Evolutionary conservation across 495 filamentous ascomycete genomes (phyloP).

Genomic region (Ascobolus immersus): DNA sequence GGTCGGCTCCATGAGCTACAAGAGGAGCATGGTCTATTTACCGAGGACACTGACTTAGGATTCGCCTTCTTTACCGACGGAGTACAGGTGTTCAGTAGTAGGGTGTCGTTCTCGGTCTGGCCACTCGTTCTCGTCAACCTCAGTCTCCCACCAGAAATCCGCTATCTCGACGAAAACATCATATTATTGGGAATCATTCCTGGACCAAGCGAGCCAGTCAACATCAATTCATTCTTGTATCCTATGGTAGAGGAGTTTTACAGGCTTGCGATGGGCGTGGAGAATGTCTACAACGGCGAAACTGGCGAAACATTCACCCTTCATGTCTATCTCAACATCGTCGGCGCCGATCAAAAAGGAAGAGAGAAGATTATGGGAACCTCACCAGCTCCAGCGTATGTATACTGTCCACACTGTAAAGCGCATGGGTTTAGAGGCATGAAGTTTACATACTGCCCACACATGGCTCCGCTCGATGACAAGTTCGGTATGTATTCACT

Average conservation of each 20-base stretch:
- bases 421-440: slow-evolving; percentile 1
- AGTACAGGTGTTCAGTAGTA: slow-evolving; percentile 2
- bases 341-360: slow-evolving; percentile 2
- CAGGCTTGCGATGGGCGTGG: background rate
- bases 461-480: too few relatives aligned
- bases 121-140: slow-evolving; percentile 2
- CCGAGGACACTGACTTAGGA: background rate
- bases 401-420: slow-evolving; percentile 3
- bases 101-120: background rate
- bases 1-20: too few relatives aligned
- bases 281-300: slow-evolving; percentile 1
- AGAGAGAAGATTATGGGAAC: slow-evolving; percentile 4
- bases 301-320: background rate
- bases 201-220: slow-evolving; percentile 2
- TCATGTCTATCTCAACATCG: slow-evolving; percentile 2
- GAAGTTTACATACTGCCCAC: too few relatives aligned
- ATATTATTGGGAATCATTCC: slow-evolving; percentile 1
- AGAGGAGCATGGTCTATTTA: background rate
- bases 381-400: slow-evolving; percentile 1
- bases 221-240: slow-evolving; percentile 7
- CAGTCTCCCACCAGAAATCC: background rate
- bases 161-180: slow-evolving; percentile 1
- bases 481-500: too few relatives aligned
- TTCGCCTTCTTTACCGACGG: slow-evolving; percentile 3
- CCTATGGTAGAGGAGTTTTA: slow-evolving; percentile 3